Percentiles rank a stretch among this genome's conserved stretches.
Conservation (phyloP, 176 grass and related monocot genomes). For the Pontederia crassipes region DNA sequence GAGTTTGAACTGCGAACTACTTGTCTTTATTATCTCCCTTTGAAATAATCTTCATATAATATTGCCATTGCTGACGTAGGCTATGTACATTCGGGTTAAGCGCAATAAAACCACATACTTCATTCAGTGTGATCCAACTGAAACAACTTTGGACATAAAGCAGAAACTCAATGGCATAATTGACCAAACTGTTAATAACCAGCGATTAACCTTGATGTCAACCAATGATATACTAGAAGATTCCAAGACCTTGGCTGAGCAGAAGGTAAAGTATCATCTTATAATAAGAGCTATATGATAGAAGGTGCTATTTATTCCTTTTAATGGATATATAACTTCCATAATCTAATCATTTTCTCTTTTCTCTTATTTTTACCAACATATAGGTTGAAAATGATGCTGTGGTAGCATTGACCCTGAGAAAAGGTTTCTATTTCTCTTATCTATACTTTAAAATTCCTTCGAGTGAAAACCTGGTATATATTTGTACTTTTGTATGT, state of each 20-base stretch:
- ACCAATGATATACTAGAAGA: conserved; percentile 53
- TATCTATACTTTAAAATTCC: not conserved
- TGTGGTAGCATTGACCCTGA: conserved; percentile 47
- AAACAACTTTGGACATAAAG: conserved; percentile 56
- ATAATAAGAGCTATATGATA: not conserved
- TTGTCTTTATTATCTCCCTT: too few relatives aligned
- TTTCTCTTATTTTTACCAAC: conserved; percentile 4
- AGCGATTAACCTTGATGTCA: conserved; percentile 37
- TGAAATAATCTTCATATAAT: too few relatives aligned
- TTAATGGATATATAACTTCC: not conserved
- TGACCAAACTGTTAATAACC: conserved; percentile 34
- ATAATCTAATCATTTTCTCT: not conserved
- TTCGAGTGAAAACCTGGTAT: too few relatives aligned
- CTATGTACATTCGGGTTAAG: conserved; percentile 85
- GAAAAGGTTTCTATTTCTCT: conserved; percentile 41
- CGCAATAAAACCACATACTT: conserved; percentile 69
- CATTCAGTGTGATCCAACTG: conserved; percentile 63
- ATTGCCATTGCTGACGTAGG: conserved; percentile 11
- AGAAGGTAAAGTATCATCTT: conserved; percentile 32
- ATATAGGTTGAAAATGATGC: conserved; percentile 73
- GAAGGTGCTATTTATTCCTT: not conserved
- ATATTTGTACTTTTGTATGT: too few relatives aligned
- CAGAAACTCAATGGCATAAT: conserved; percentile 53
- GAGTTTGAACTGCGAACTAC: too few relatives aligned
- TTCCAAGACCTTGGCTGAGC: conserved; percentile 44